phyloP scores from a whole-genome alignment of 805 yeast species.

The Yamadazyma ubonensis region DNA sequence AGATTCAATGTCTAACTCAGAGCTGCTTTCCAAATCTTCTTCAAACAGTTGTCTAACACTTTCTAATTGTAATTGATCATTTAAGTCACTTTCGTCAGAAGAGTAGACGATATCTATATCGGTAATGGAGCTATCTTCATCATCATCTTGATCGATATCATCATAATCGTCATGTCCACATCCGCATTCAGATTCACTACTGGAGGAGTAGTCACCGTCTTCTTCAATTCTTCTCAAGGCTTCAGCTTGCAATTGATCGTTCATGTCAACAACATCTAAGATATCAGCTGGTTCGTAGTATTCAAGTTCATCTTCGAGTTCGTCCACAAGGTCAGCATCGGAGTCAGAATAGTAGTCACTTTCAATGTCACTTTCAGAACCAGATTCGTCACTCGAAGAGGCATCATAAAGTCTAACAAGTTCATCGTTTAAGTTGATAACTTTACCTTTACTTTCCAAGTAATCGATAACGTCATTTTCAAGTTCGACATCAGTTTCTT shows the following conservation, averaged over 20 bases:
- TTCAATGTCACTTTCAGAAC: conserved; percentile 5
- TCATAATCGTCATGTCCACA: conserved; percentile 1
- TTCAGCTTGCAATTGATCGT: conserved; percentile 38
- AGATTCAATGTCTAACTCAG: conserved; percentile 22
- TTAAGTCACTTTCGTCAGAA: conserved; percentile 28
- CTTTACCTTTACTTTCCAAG: conserved; percentile 24
- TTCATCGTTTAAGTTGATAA: conserved; percentile 31
- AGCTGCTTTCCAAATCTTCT: conserved; percentile 32
- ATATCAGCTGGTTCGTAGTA: conserved; percentile 30
- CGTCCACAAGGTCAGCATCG: neutral
- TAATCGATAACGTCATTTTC: conserved; percentile 28
- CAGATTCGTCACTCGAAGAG: conserved; percentile 9
- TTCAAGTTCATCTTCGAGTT: conserved; percentile 15
- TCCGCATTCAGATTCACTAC: conserved; percentile 13
- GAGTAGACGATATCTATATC: conserved; percentile 27
- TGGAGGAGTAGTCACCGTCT: conserved; percentile 15
- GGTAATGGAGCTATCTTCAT: conserved; percentile 19
- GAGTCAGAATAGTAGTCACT: neutral
- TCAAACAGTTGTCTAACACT: conserved; percentile 35
- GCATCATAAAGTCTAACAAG: conserved; percentile 29
- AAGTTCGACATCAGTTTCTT: conserved; percentile 37
- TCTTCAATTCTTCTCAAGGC: conserved; percentile 17
- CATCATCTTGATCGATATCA: conserved; percentile 6
- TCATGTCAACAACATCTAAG: conserved; percentile 36
- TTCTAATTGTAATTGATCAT: conserved; percentile 36